Evolutionary conservation across 2,329 filamentous ascomycete genomes (phyloP).

Genomic region (Talaromyces albobiverticillius): DNA sequence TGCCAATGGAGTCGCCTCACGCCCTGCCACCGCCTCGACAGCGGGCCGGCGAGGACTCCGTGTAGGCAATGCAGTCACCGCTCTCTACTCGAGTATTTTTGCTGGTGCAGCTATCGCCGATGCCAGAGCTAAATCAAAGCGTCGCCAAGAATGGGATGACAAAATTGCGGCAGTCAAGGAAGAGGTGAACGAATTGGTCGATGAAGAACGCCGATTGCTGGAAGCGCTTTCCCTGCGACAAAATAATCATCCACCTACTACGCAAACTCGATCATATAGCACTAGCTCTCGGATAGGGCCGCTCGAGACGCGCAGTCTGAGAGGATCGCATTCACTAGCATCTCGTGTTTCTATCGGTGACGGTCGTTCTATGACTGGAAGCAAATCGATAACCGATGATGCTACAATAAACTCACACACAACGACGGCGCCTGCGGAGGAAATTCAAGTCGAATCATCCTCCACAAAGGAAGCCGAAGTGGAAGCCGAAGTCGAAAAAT

Average conservation of each 20-base stretch:
- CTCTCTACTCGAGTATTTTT: constrained; percentile 45
- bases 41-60: constrained; percentile 37
- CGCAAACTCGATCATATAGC: constrained; percentile 5
- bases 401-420: not conserved
- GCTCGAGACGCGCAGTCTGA: not conserved
- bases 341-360: constrained; percentile 24
- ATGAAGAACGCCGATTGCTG: constrained; percentile 37
- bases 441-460: not conserved
- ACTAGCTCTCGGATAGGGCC: not conserved
- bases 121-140: constrained; percentile 37
- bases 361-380: not conserved
- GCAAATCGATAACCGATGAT: not conserved
- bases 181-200: constrained; percentile 37
- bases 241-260: not conserved
- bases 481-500: constrained; percentile 15
- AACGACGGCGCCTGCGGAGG: not conserved
- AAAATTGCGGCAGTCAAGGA: constrained; percentile 43
- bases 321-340: not conserved
- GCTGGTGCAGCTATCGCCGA: constrained; percentile 41
- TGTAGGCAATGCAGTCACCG: constrained; percentile 41
- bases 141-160: constrained; percentile 39
- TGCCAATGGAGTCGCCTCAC: constrained; percentile 33
- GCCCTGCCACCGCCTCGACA: constrained; percentile 27
- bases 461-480: not conserved
- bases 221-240: constrained; percentile 24